Base-by-base conservation (phyloP, 1,284 basidiomycete species). In the Microbotryum silenes-acaulis region DNA sequence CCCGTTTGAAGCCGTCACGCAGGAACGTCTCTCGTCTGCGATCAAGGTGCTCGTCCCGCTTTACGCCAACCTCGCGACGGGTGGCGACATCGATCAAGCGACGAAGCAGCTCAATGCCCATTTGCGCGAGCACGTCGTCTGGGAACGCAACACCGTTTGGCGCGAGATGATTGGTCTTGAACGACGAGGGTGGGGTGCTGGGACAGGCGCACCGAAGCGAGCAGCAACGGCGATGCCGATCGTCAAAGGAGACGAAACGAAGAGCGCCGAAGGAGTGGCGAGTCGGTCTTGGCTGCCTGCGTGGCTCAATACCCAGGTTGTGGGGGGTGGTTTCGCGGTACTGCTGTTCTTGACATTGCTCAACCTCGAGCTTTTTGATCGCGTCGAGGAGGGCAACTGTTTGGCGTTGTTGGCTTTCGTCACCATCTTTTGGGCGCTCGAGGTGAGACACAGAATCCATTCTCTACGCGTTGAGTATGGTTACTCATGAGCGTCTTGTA, bases 121-220 rank as follows among this genome's bases (percentile, higher is more conserved):
- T 74, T 85, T 97, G 60, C 85, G 93, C 33, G 94, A 98, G 62
- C 76, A 79, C 66, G 87, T 93, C 63, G 91, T 91, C 2, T 93
- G 90, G 89, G 90, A 94, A 72, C 83, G 91, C 51, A 90, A 94
- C 72, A 94, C 90, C 0, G 89, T 98, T 6, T 98, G 94, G 94
- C 82, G 93, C 31, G 89, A 94, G 75, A 97, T 98, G 94, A 92
- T 98, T 69, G 87, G 87, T 16, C 85, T 72, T 14, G 72, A 72
- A 56, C 51, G 72, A 23, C 62, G 68, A 42, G 70, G 72, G 42
- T 71, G 72, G 70, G 61, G 63, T 20, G 60, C 79, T 2, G 54
- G 76, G 76, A 21, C 75, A 79, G n/a, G 80, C 78, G 44, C 80
- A 74, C 47, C 46, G 10, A 61, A 27, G 5, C 54, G 50, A n/a